These are phyloP conservation scores for Vitis amurensis DNA, from an alignment of 164 flowering plant genomes.

Conservation along the genomic window DNA sequence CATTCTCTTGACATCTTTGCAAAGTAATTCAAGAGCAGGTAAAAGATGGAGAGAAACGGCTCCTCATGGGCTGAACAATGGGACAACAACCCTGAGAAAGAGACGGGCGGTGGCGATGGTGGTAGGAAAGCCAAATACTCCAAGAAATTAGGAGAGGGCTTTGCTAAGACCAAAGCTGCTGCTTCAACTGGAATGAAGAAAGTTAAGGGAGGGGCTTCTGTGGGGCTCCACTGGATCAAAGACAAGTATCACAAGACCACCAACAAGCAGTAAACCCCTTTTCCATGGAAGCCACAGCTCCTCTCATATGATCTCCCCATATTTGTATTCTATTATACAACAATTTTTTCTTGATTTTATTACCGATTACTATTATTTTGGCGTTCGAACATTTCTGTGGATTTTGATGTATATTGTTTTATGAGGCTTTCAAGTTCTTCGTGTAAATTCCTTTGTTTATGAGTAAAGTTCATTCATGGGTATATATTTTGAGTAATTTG, in stretches of 20 bases:
- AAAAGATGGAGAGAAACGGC: constrained; percentile 5
- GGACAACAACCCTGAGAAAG: constrained; percentile 12
- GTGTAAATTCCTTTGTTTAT: too few species aligned
- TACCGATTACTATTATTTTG: too few species aligned
- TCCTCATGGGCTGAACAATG: constrained; percentile 33
- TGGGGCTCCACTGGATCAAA: constrained; percentile 29
- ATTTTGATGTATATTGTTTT: too few species aligned
- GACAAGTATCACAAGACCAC: constrained; percentile 24
- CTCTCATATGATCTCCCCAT: not conserved
- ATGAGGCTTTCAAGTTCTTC: too few species aligned
- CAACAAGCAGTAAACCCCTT: not conserved
- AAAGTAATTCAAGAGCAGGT: too few species aligned
- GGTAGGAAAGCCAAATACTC: constrained; percentile 10
- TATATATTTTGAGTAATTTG: too few species aligned
- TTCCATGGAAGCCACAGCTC: too few species aligned
- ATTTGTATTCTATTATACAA: too few species aligned
- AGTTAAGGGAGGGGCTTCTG: constrained; percentile 31
- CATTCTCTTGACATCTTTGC: too few species aligned
- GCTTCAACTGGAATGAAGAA: constrained; percentile 30
- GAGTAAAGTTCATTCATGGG: too few species aligned
- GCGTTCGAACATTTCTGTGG: too few species aligned
- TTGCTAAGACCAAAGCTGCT: constrained; percentile 28
- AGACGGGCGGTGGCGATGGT: constrained; percentile 4
- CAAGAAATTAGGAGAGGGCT: constrained; percentile 21
- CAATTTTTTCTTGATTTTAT: too few species aligned